Evolutionary conservation across 208 protist genomes (phyloP), one percentile per base, ranked within the genome.

Genomic region (Perkinsela sp.): DNA sequence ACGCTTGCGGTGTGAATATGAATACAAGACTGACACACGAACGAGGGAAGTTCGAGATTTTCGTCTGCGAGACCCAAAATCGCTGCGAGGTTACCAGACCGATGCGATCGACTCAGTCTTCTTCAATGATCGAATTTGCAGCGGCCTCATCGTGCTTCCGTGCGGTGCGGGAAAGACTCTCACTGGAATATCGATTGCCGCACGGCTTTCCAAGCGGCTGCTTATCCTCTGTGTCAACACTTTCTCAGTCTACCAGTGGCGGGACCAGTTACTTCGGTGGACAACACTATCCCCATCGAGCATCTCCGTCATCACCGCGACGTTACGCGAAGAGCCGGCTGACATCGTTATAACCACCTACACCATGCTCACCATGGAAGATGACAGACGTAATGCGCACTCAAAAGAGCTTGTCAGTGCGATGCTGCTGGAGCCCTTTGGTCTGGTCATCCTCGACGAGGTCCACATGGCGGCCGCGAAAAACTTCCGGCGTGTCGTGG

Each of bases 121-220:
- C 72, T 32, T 31, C 15, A 31, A 28, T 67, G 66, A 28, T 30
- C 71, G 65, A 66, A 40, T 90, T 30, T 78, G 78, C 68, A 93
- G 85, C 75, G 96, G 96, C 28, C 93, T 98, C 57, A 92, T 99
- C 66, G 92, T 99, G 28, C 83, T 99, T 1, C 96, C 97, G 1
- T 99, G 97, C 80, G 97, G 97, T 30, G 95, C 95, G 1, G 97
- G 97, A 29, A 99, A 99, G 81, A 99, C 97, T 13, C 81, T 99
- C 15, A 89, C 97, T 16, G 97, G 96, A 30, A 94, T 99, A 30
- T 94, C 96, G 69, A 85, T 96, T 0, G 79, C 90, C 30, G 88
- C 78, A 68, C 95, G 93, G 30, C 86, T 98, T 48, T 94, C 95
- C 68, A 95, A 96, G 68, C 81, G 80, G 15, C 90, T 85, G 2